Evolutionary conservation across 768 basidiomycete species (phyloP).

Genomic region (Austroboletus eburneus): DNA sequence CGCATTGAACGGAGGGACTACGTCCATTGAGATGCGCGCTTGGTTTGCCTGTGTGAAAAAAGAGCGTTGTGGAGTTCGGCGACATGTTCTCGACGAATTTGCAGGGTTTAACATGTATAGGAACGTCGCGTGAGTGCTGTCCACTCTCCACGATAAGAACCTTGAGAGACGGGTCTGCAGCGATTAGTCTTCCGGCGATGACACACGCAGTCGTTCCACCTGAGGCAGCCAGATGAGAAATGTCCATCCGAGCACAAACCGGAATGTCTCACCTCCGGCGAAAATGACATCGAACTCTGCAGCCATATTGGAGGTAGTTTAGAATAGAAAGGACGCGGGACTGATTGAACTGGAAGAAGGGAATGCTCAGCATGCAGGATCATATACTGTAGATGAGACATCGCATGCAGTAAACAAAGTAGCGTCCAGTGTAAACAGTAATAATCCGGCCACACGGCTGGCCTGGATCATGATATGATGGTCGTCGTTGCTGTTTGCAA

Average conservation of each 20-base stretch:
- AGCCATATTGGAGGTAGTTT: not conserved
- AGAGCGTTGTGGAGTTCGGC: slow-evolving; percentile 15
- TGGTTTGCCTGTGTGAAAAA: slow-evolving; percentile 9
- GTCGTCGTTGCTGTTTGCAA: too few relatives aligned
- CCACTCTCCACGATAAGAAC: slow-evolving; percentile 17
- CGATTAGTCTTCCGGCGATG: slow-evolving; percentile 24
- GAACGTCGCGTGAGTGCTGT: slow-evolving; percentile 16
- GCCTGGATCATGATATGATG: too few relatives aligned
- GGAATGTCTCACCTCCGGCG: slow-evolving; percentile 2
- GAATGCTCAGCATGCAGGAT: too few relatives aligned
- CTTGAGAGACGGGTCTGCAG: slow-evolving; percentile 22
- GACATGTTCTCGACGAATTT: slow-evolving; percentile 13
- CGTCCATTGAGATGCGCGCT: slow-evolving; percentile 14
- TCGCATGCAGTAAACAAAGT: too few relatives aligned
- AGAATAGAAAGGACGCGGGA: too few relatives aligned
- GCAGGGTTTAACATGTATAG: slow-evolving; percentile 19
- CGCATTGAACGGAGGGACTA: slow-evolving; percentile 2
- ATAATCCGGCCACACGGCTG: too few relatives aligned
- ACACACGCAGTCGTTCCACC: slow-evolving; percentile 28
- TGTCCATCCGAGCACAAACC: not conserved
- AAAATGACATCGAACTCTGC: slow-evolving; percentile 6
- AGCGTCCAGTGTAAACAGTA: too few relatives aligned
- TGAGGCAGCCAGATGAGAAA: slow-evolving; percentile 1
- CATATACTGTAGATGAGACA: too few relatives aligned
- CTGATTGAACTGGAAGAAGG: too few relatives aligned